phyloP scores from a whole-genome alignment of 345 rosid species.

The Kernera saxatilis region DNA sequence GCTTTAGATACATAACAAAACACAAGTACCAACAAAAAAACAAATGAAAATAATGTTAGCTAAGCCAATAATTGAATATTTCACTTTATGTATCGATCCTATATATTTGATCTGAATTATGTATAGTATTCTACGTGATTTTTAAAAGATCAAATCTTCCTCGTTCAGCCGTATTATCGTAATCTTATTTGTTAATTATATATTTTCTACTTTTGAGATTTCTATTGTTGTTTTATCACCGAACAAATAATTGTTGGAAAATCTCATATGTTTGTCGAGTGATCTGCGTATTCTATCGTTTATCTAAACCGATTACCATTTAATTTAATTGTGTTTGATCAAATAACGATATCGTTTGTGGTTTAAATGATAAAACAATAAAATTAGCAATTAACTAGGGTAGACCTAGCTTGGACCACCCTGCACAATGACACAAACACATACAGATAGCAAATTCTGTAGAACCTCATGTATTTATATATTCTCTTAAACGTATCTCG shows the following conservation, averaged over 20 bases:
- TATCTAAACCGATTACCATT: background rate
- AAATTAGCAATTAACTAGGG: background rate
- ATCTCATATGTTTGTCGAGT: background rate
- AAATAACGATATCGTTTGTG: background rate
- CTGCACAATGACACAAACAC: background rate
- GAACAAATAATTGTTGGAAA: background rate
- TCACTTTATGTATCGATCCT: background rate
- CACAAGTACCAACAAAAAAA: constrained; percentile 4
- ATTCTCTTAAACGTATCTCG: background rate
- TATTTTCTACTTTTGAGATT: background rate
- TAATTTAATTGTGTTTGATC: background rate
- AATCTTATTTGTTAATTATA: constrained; percentile 1
- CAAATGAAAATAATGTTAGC: constrained; percentile 4
- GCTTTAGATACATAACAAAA: background rate
- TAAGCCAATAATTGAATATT: constrained; percentile 3
- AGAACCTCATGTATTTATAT: background rate
- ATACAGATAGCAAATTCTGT: background rate
- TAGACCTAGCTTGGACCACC: background rate
- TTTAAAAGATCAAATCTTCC: background rate
- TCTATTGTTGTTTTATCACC: background rate
- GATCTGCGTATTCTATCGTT: background rate
- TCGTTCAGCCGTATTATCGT: constrained; percentile 4
- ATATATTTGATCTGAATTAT: background rate
- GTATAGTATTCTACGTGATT: background rate
- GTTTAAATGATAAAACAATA: background rate